These are phyloP conservation scores for Pseudomassariella vexata DNA, from an alignment of 2,329 filamentous ascomycete species.

Conservation along the genomic window DNA sequence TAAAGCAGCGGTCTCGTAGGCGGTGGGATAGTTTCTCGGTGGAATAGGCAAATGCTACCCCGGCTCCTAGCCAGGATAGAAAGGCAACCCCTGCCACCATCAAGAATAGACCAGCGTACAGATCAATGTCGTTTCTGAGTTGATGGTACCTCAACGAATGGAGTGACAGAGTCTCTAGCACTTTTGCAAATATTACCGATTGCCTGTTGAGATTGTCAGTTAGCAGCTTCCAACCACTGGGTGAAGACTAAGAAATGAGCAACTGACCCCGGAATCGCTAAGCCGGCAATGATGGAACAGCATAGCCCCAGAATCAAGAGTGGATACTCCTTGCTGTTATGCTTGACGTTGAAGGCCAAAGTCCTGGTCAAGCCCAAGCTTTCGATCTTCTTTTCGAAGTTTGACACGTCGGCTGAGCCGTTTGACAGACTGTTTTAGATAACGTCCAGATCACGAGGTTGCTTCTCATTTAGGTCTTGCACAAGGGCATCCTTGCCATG, in stretches of 20 bases:
- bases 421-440: not conserved
- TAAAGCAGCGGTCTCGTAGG: constrained; percentile 23
- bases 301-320: constrained; percentile 4
- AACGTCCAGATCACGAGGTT: no score
- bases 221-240: no score
- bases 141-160: constrained; percentile 13
- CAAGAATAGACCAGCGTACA: constrained; percentile 6
- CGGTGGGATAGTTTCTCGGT: constrained; percentile 2
- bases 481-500: not conserved
- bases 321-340: constrained; percentile 22
- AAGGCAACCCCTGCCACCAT: constrained; percentile 3
- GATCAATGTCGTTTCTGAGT: constrained; percentile 9
- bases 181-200: constrained; percentile 7
- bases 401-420: not conserved
- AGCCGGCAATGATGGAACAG: constrained; percentile 8
- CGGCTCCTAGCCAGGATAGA: constrained; percentile 5
- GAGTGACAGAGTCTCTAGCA: constrained; percentile 6
- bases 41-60: constrained; percentile 4
- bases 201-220: constrained; percentile 3
- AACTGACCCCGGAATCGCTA: constrained; percentile 8
- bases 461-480: no score
- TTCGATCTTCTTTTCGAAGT: constrained; percentile 15
- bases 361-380: constrained; percentile 9
- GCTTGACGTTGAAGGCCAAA: constrained; percentile 8
- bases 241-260: not conserved